Evolutionary conservation across 495 filamentous ascomycete species (phyloP).

Genomic region (Penicillium atrosanguineum): DNA sequence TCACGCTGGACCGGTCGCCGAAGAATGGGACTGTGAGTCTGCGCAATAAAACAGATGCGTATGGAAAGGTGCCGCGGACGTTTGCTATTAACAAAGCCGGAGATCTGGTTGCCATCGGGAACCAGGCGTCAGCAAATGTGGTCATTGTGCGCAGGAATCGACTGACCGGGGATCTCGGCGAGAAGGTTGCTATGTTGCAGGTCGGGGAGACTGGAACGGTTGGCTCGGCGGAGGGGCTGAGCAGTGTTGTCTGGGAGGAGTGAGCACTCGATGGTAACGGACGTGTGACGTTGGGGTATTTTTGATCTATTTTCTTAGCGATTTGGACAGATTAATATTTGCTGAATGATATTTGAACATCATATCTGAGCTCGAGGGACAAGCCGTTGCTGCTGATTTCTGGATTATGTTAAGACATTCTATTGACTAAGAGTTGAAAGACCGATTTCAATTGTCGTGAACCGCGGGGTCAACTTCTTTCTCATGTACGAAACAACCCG

Average conservation of each 20-base stretch:
- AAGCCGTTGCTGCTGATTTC: no score
- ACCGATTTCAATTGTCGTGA: no score
- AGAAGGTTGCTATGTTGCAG: constrained; percentile 41
- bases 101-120: constrained; percentile 58
- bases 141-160: constrained; percentile 59
- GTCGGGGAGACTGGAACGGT: constrained; percentile 32
- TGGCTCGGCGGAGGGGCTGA: constrained; percentile 48
- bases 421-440: no score
- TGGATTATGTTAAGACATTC: no score
- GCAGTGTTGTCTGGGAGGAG: constrained; percentile 62
- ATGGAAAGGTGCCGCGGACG: constrained; percentile 60
- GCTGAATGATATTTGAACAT: no score
- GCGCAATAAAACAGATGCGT: constrained; percentile 51
- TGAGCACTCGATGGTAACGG: constrained; percentile 15
- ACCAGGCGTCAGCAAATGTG: constrained; percentile 57
- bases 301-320: no score
- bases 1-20: constrained; percentile 28
- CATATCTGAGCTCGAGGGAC: no score
- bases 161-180: constrained; percentile 52
- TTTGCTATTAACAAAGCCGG: constrained; percentile 65
- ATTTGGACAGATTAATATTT: no score
- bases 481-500: no score
- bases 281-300: neutral
- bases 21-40: constrained; percentile 49
- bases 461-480: no score